These are phyloP conservation scores for Hydnomerulius pinastri DNA, from an alignment of 768 basidiomycete genomes.

Conservation along the genomic window DNA sequence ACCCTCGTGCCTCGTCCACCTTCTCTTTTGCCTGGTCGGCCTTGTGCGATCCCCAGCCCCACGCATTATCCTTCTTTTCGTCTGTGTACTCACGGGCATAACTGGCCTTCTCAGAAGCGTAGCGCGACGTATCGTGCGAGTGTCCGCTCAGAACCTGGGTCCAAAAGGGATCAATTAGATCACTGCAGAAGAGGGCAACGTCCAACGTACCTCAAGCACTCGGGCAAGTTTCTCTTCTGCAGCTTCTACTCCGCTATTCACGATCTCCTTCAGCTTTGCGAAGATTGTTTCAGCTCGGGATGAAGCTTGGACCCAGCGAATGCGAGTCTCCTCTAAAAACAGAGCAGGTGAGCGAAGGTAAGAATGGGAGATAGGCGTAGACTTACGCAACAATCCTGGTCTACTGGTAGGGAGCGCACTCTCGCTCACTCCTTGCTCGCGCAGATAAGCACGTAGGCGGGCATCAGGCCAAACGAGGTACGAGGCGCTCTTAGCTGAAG, in stretches of 20 bases:
- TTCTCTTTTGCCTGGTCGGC: slow-evolving; percentile 25
- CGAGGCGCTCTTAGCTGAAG: slow-evolving; percentile 45
- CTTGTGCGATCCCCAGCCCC: slow-evolving; percentile 24
- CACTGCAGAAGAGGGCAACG: too few species aligned
- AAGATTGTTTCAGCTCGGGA: slow-evolving; percentile 59
- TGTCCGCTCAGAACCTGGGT: slow-evolving; percentile 43
- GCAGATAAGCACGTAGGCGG: slow-evolving; percentile 84
- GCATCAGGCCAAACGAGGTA: slow-evolving; percentile 95
- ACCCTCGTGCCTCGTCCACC: slow-evolving; percentile 27
- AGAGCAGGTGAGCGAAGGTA: not conserved
- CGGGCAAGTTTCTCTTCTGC: slow-evolving; percentile 75
- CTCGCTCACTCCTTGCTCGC: slow-evolving; percentile 74
- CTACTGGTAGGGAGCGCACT: slow-evolving; percentile 62
- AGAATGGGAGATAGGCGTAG: slow-evolving; percentile 16
- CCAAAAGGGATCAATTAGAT: not conserved
- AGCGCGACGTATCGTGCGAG: slow-evolving; percentile 22
- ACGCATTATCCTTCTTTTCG: slow-evolving; percentile 16
- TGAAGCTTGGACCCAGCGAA: slow-evolving; percentile 74
- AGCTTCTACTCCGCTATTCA: slow-evolving; percentile 66
- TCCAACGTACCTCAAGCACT: slow-evolving; percentile 36
- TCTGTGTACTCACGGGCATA: slow-evolving; percentile 22
- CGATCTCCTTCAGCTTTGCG: slow-evolving; percentile 60
- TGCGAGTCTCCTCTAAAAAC: slow-evolving; percentile 68
- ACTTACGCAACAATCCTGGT: slow-evolving; percentile 75
- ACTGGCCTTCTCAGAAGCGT: slow-evolving; percentile 31